Percentiles rank a stretch among this genome's conserved stretches.
These are phyloP conservation scores for Lagenaria siceraria DNA, from an alignment of 306 rosid species.

Conservation along the genomic window DNA sequence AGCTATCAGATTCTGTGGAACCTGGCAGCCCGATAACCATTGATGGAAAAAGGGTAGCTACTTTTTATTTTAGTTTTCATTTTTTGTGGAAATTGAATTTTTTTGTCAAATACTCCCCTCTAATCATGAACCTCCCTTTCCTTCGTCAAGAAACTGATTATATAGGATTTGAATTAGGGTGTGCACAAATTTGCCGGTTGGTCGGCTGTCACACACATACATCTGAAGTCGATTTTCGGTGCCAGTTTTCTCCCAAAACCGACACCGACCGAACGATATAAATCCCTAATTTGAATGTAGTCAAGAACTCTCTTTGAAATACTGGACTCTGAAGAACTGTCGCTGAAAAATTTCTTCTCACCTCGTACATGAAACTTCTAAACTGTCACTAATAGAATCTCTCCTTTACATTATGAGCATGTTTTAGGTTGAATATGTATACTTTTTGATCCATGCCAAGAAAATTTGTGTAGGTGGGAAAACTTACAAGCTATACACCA, in stretches of 20 bases:
- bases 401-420: not conserved
- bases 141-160: not conserved
- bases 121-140: not conserved
- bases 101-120: not conserved
- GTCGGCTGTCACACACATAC: too few species aligned
- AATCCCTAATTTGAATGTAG: not conserved
- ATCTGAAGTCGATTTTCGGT: too few species aligned
- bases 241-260: too few species aligned
- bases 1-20: constrained; percentile 63
- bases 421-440: not conserved
- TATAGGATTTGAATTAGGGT: not conserved
- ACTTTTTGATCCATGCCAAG: not conserved
- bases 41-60: constrained; percentile 59
- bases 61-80: not conserved
- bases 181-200: too few species aligned
- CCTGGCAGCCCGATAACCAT: constrained; percentile 62
- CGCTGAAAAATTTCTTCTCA: not conserved
- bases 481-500: constrained; percentile 66
- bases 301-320: not conserved
- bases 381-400: constrained; percentile 1
- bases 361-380: not conserved
- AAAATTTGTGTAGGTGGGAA: constrained; percentile 56
- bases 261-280: too few species aligned
- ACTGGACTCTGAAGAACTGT: not conserved
- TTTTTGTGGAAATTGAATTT: not conserved